A percentile compares a stretch with the other conserved stretches of the same genome.
Conservation (phyloP, 1,284 basidiomycete species). For the Fomes fomentarius region DNA sequence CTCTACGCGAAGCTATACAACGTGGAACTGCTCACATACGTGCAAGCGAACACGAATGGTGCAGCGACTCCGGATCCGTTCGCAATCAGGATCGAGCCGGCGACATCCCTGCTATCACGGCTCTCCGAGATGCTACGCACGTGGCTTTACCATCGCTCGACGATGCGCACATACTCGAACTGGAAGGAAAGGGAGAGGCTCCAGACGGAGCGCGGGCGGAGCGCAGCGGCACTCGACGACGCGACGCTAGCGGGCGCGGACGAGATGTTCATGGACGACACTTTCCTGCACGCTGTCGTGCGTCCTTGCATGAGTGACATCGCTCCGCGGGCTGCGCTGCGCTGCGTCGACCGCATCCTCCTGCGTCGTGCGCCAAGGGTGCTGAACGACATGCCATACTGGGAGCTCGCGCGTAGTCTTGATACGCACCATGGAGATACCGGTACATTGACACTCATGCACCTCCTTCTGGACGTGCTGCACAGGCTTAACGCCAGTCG, state of each 20-base stretch:
- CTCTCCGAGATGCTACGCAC: slow-evolving; percentile 5
- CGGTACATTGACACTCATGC: slow-evolving; percentile 18
- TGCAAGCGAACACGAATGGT: neutral
- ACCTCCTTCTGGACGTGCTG: slow-evolving; percentile 20
- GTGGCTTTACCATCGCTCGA: slow-evolving; percentile 11
- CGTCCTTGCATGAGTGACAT: slow-evolving; percentile 24
- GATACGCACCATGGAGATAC: slow-evolving; percentile 8
- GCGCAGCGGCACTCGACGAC: slow-evolving; percentile 14
- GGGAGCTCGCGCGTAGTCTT: slow-evolving; percentile 10
- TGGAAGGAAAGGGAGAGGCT: slow-evolving; percentile 21
- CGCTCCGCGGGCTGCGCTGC: slow-evolving; percentile 13
- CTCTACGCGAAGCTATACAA: slow-evolving; percentile 11
- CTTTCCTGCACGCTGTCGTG: slow-evolving; percentile 19
- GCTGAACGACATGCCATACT: slow-evolving; percentile 21
- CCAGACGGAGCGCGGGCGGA: neutral
- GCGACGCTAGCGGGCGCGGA: slow-evolving; percentile 22
- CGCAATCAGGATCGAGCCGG: slow-evolving; percentile 10
- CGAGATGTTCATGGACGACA: slow-evolving; percentile 24
- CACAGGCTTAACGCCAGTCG: slow-evolving; percentile 11
- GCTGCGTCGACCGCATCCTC: slow-evolving; percentile 18
- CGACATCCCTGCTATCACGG: slow-evolving; percentile 4
- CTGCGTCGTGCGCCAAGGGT: slow-evolving; percentile 19
- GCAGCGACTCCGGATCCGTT: slow-evolving; percentile 12
- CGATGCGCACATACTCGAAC: slow-evolving; percentile 8
- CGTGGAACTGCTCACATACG: neutral